phyloP scores from a whole-genome alignment of 164 flowering plant species.

The Saururus chinensis region DNA sequence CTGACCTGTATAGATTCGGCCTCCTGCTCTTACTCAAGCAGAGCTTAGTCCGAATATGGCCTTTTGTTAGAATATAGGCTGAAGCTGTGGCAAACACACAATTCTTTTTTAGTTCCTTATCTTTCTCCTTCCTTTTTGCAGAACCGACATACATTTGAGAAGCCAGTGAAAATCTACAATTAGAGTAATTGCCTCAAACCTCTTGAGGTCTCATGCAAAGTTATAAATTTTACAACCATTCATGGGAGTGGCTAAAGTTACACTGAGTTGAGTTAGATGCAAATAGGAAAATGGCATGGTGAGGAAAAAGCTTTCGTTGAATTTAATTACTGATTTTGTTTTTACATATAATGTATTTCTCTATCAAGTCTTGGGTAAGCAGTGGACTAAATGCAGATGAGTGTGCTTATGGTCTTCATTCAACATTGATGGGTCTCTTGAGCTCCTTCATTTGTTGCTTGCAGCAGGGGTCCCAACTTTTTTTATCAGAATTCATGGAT shows the following conservation, averaged over 20 bases:
- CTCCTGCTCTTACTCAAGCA: too few relatives aligned
- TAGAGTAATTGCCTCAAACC: constrained; percentile 19
- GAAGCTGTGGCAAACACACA: background rate
- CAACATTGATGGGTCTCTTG: constrained; percentile 1
- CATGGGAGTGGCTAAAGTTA: constrained; percentile 3
- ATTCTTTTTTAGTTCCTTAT: too few relatives aligned
- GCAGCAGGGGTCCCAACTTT: constrained; percentile 11
- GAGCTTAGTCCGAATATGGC: background rate
- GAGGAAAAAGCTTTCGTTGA: constrained; percentile 8
- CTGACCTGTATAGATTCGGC: too few relatives aligned
- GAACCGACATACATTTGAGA: constrained; percentile 86
- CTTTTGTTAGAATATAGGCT: background rate
- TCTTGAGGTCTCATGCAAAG: constrained; percentile 5
- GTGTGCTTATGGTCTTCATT: constrained; percentile 1
- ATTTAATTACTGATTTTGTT: constrained; percentile 14
- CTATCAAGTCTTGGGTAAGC: constrained; percentile 18
- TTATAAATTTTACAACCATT: background rate
- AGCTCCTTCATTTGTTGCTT: constrained; percentile 8
- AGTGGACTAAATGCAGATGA: too few relatives aligned
- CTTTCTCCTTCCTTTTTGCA: constrained; percentile 22
- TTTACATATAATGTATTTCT: too few relatives aligned
- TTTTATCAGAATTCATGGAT: constrained; percentile 11
- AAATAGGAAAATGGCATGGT: background rate
- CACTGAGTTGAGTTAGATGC: constrained; percentile 1
- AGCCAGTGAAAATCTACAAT: constrained; percentile 87